A percentile compares a stretch with the other conserved stretches of the same genome.
phyloP scores from a whole-genome alignment of 495 filamentous ascomycete genomes.

The Xylaria flabelliformis region DNA sequence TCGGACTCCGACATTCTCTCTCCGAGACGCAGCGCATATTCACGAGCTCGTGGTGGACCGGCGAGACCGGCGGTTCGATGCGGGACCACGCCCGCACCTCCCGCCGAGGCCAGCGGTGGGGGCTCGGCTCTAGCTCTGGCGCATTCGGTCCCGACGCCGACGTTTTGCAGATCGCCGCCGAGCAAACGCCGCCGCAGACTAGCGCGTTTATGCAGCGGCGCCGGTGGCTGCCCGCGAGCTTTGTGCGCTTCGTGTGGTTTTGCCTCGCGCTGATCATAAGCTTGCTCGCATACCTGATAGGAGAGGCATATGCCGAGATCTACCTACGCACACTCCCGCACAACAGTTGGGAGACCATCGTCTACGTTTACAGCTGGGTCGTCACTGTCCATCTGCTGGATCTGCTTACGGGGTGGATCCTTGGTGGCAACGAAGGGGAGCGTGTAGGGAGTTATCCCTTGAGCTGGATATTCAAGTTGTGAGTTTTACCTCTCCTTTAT shows the following conservation, averaged over 20 bases:
- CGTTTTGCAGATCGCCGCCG: slow-evolving; percentile 36
- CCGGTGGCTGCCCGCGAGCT: slow-evolving; percentile 64
- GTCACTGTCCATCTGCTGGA: slow-evolving; percentile 66
- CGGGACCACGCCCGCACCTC: slow-evolving; percentile 31
- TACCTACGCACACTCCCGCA: slow-evolving; percentile 69
- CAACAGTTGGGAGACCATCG: slow-evolving; percentile 65
- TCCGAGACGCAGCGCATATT: slow-evolving; percentile 70
- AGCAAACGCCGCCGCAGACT: slow-evolving; percentile 32
- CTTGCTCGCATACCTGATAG: slow-evolving; percentile 65
- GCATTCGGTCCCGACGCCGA: slow-evolving; percentile 40
- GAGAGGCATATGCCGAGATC: slow-evolving; percentile 70
- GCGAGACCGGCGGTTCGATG: slow-evolving; percentile 50
- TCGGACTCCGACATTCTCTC: slow-evolving; percentile 59
- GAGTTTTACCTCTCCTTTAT: not conserved
- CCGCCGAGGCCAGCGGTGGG: slow-evolving; percentile 41
- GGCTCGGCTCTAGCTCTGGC: slow-evolving; percentile 28
- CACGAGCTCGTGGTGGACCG: slow-evolving; percentile 65
- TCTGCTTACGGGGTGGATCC: slow-evolving; percentile 65
- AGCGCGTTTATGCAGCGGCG: slow-evolving; percentile 47
- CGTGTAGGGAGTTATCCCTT: slow-evolving; percentile 67
- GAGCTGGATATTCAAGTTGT: slow-evolving; percentile 70
- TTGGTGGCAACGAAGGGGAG: slow-evolving; percentile 63
- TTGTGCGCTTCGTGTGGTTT: slow-evolving; percentile 71
- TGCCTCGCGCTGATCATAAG: slow-evolving; percentile 64
- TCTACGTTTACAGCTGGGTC: slow-evolving; percentile 72